Evolutionary conservation across 129 eudicot species (phyloP).

Genomic region (Arctium lappa): DNA sequence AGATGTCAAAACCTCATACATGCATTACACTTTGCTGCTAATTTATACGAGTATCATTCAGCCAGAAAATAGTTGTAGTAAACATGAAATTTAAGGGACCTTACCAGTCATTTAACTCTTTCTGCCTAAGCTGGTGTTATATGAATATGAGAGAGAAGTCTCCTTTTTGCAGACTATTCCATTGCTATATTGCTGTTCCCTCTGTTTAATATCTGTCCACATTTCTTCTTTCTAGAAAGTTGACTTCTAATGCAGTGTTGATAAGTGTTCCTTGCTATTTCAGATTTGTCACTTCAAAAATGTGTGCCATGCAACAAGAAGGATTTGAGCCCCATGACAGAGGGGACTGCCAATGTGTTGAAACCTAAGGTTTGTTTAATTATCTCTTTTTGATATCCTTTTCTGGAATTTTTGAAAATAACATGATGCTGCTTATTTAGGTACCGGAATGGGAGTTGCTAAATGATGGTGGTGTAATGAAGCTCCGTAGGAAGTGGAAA

Average conservation of each 20-base stretch:
- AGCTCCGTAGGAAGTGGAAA: slow-evolving; percentile 80
- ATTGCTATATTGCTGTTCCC: neutral
- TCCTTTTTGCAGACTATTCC: neutral
- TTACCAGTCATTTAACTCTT: neutral
- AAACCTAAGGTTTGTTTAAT: slow-evolving; percentile 45
- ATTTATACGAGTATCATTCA: neutral
- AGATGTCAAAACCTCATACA: neutral
- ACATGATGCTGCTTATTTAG: slow-evolving; percentile 30
- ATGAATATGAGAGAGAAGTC: neutral
- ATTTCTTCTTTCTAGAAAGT: neutral
- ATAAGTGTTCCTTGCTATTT: slow-evolving; percentile 7
- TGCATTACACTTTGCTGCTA: neutral
- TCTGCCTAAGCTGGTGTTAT: neutral
- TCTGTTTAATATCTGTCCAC: neutral
- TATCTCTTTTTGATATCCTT: neutral
- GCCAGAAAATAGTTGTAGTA: neutral
- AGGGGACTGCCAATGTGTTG: slow-evolving; percentile 54
- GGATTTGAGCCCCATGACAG: slow-evolving; percentile 78
- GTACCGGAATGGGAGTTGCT: slow-evolving; percentile 85
- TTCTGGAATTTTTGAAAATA: neutral
- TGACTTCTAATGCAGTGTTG: neutral
- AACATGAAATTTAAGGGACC: neutral
- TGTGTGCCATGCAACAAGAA: slow-evolving; percentile 82
- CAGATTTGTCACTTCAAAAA: slow-evolving; percentile 71
- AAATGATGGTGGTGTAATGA: slow-evolving; percentile 57